Conservation (phyloP, 2,329 filamentous ascomycete genomes). For the Alternaria gaisen region DNA sequence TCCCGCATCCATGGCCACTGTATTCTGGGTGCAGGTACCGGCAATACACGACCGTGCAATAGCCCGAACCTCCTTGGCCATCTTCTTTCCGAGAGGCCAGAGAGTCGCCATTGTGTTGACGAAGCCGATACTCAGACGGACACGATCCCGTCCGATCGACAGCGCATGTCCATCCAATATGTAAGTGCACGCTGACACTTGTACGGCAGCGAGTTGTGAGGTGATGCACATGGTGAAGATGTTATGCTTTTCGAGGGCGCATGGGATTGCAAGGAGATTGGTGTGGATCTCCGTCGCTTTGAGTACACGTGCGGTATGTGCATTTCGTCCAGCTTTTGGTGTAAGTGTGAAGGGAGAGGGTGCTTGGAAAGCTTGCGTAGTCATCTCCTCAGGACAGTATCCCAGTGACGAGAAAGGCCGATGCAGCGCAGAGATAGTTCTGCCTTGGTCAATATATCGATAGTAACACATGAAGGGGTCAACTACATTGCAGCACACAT, state of each 20-base stretch:
- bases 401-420: conserved; percentile 49
- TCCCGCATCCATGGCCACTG: conserved; percentile 17
- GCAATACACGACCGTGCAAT: conserved; percentile 74
- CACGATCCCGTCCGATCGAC: conserved; percentile 73
- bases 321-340: conserved; percentile 52
- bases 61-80: conserved; percentile 75
- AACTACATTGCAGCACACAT: conserved; percentile 69
- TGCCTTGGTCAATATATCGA: conserved; percentile 16
- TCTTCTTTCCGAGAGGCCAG: conserved; percentile 75
- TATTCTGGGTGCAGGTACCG: conserved; percentile 18
- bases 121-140: conserved; percentile 79
- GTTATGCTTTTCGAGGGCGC: conserved; percentile 74
- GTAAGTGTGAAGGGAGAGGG: conserved; percentile 60
- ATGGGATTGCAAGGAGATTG: conserved; percentile 76
- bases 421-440: conserved; percentile 51
- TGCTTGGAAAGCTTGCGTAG: conserved; percentile 67
- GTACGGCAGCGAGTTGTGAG: conserved; percentile 40
- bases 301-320: conserved; percentile 80
- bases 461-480: neutral
- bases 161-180: conserved; percentile 62
- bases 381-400: conserved; percentile 41
- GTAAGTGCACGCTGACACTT: conserved; percentile 70
- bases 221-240: conserved; percentile 42
- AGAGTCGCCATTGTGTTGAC: conserved; percentile 71
- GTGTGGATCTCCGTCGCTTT: conserved; percentile 80